These are phyloP conservation scores for Ballota nigra DNA, from an alignment of 257 asterid genomes.

Conservation along the genomic window DNA sequence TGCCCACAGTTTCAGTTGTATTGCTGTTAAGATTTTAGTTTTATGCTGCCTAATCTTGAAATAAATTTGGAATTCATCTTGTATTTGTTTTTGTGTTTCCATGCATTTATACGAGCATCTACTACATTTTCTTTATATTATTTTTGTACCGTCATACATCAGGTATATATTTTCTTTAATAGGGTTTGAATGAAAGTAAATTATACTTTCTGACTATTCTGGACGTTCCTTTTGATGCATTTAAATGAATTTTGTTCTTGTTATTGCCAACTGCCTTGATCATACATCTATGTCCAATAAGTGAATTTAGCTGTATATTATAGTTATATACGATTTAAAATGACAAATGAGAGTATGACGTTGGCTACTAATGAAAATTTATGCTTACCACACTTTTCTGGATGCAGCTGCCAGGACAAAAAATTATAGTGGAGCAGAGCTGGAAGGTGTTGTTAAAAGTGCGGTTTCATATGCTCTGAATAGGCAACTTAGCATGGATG, in stretches of 20 bases:
- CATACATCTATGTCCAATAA: not conserved
- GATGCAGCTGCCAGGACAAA: conserved; percentile 93
- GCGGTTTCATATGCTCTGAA: conserved; percentile 97
- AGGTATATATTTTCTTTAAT: not conserved
- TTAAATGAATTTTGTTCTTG: conserved; percentile 12
- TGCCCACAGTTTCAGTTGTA: not conserved
- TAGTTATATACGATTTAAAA: not conserved
- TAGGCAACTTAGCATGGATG: conserved; percentile 85
- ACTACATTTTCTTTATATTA: not conserved
- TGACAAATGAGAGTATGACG: conserved; percentile 1
- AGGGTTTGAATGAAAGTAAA: not conserved
- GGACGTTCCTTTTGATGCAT: not conserved
- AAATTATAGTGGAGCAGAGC: conserved; percentile 98
- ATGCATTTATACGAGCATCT: not conserved
- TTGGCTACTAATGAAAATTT: not conserved
- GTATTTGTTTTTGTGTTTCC: not conserved
- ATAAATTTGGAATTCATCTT: not conserved
- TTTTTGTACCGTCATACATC: not conserved
- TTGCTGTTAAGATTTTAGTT: not conserved
- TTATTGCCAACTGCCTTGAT: not conserved
- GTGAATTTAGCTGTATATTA: not conserved
- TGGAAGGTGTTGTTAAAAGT: conserved; percentile 99
- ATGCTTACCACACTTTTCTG: conserved; percentile 15
- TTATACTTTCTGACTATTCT: not conserved
- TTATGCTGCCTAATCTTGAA: conserved; percentile 6